Conservation (phyloP, 176 grass and related monocot species). For the Musa troglodytarum region DNA sequence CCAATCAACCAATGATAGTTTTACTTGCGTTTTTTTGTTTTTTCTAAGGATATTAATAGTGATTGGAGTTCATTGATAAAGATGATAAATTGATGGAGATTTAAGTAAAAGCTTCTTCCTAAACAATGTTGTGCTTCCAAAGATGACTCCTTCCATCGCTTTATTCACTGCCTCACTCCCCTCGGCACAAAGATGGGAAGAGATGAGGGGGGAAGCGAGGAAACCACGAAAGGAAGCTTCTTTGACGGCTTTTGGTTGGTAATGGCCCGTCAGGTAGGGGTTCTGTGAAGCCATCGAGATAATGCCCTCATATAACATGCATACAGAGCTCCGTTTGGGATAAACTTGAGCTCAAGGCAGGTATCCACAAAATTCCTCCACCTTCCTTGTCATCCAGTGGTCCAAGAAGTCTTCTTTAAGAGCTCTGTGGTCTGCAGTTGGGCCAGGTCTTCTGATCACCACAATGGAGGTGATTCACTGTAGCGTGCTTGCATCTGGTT, state of each 20-base stretch:
- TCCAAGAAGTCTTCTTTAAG: conserved; percentile 12
- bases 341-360: conserved; percentile 56
- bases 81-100: too few relatives aligned
- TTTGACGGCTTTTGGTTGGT: neutral
- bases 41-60: too few relatives aligned
- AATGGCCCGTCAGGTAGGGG: neutral
- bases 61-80: too few relatives aligned
- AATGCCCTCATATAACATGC: neutral
- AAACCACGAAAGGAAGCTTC: neutral
- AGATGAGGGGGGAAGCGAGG: neutral
- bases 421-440: neutral
- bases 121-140: too few relatives aligned
- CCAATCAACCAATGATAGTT: too few relatives aligned
- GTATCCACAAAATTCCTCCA: conserved; percentile 22
- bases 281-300: neutral
- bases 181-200: neutral
- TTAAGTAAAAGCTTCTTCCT: too few relatives aligned
- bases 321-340: conserved; percentile 39
- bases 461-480: neutral
- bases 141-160: too few relatives aligned
- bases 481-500: conserved; percentile 13
- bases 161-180: too few relatives aligned
- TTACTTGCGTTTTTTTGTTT: too few relatives aligned
- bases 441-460: conserved; percentile 2
- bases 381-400: neutral